These are phyloP conservation scores for Zygoascus flipseniorum DNA, from an alignment of 805 yeast genomes.

Conservation along the genomic window DNA sequence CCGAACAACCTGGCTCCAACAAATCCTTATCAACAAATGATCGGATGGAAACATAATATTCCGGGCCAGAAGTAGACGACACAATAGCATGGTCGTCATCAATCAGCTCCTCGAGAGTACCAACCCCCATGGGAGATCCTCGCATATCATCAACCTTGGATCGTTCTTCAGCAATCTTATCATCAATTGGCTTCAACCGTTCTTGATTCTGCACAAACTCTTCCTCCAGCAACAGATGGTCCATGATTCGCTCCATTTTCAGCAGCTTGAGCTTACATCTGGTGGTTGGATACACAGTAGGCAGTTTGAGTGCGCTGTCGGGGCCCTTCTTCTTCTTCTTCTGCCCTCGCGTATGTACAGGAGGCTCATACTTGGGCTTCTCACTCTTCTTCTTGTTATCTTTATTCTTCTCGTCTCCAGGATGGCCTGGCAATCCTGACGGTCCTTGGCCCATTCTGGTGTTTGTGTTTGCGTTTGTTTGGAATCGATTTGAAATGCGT, in stretches of 20 bases:
- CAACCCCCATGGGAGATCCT: slow-evolving; percentile 94
- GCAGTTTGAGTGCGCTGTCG: slow-evolving; percentile 80
- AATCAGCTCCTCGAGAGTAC: slow-evolving; percentile 92
- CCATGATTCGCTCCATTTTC: slow-evolving; percentile 93
- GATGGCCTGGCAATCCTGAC: slow-evolving; percentile 25
- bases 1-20: slow-evolving; percentile 95
- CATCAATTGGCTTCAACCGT: slow-evolving; percentile 90
- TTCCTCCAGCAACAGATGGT: slow-evolving; percentile 88
- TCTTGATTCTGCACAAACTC: slow-evolving; percentile 94
- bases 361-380: slow-evolving; percentile 91
- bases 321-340: slow-evolving; percentile 82
- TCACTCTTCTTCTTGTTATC: slow-evolving; percentile 12
- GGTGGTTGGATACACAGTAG: slow-evolving; percentile 82
- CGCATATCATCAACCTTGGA: slow-evolving; percentile 91
- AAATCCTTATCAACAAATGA: slow-evolving; percentile 95
- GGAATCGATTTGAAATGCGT: background rate
- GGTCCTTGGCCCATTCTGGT: slow-evolving; percentile 25
- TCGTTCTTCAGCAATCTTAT: slow-evolving; percentile 92
- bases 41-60: slow-evolving; percentile 90
- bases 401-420: slow-evolving; percentile 27
- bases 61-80: slow-evolving; percentile 92
- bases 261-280: slow-evolving; percentile 86
- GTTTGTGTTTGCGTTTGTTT: background rate
- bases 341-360: slow-evolving; percentile 90
- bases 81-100: slow-evolving; percentile 99